Evolutionary conservation across 495 filamentous ascomycete genomes (phyloP).

Genomic region (Hyphodiscus hymeniophilus): DNA sequence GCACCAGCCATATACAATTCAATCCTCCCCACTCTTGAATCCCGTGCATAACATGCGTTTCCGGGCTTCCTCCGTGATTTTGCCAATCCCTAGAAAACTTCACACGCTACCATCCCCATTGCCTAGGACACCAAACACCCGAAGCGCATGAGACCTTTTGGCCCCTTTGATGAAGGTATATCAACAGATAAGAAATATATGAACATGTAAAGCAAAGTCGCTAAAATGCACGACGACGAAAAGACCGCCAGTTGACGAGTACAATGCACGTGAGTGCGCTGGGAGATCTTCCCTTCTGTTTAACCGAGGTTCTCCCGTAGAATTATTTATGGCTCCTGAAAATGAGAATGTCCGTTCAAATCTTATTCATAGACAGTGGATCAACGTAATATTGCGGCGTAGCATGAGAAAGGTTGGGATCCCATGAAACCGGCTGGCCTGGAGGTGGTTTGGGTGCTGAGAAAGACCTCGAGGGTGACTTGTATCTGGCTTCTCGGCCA

Average conservation of each 20-base stretch:
- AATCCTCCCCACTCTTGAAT: no score
- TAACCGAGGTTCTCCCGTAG: neutral
- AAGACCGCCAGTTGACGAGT: neutral
- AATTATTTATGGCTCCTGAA: neutral
- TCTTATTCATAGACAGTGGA: conserved; percentile 24
- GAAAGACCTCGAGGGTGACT: conserved; percentile 50
- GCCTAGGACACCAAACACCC: no score
- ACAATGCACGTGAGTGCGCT: neutral
- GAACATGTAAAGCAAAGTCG: neutral
- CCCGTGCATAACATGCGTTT: no score
- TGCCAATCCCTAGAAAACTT: no score
- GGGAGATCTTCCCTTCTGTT: neutral
- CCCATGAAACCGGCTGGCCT: conserved; percentile 24
- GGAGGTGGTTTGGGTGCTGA: conserved; percentile 45
- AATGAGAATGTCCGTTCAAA: conserved; percentile 9
- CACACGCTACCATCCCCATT: no score
- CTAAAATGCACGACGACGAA: neutral
- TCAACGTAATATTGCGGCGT: conserved; percentile 11
- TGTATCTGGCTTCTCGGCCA: conserved; percentile 45
- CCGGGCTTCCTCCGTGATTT: no score
- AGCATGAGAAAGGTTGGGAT: conserved; percentile 30
- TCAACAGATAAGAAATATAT: no score
- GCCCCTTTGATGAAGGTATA: no score
- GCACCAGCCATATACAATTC: no score
- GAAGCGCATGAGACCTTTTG: no score